Conservation (phyloP, 23 red algal genomes). For the Cyanidiococcus yangmingshanensis region DNA sequence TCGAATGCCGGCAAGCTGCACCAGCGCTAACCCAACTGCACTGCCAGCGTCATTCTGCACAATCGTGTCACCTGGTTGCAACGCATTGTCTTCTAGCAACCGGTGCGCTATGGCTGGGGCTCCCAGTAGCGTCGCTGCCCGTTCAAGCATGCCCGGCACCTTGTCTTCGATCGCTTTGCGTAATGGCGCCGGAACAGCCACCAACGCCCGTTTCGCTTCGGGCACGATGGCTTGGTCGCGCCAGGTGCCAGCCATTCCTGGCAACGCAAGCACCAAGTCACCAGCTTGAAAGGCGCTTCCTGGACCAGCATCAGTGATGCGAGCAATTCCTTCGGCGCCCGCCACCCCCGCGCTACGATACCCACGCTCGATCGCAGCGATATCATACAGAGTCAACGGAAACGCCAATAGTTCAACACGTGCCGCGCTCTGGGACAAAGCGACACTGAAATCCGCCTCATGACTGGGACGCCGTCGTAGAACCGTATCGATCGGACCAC, state of each 20-base stretch:
- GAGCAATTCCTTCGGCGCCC: not conserved
- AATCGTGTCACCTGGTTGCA: constrained; percentile 52
- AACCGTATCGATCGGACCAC: not conserved
- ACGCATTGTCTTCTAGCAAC: constrained; percentile 47
- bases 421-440: not conserved
- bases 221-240: not conserved
- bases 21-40: constrained; percentile 54
- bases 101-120: constrained; percentile 28
- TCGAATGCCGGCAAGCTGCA: constrained; percentile 45
- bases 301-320: not conserved
- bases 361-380: constrained; percentile 12
- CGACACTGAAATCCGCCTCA: not conserved
- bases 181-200: not conserved
- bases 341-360: not conserved
- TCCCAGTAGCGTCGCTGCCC: not conserved
- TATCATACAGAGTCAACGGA: not conserved
- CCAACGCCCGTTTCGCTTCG: not conserved
- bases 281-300: not conserved
- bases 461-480: not conserved
- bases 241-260: constrained; percentile 1
- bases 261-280: constrained; percentile 9
- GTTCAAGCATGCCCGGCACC: not conserved
- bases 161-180: not conserved
- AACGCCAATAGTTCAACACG: constrained; percentile 5
- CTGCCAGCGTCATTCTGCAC: constrained; percentile 42